phyloP scores from a whole-genome alignment of 2,329 filamentous ascomycete genomes.

The Neocucurbitaria cava region DNA sequence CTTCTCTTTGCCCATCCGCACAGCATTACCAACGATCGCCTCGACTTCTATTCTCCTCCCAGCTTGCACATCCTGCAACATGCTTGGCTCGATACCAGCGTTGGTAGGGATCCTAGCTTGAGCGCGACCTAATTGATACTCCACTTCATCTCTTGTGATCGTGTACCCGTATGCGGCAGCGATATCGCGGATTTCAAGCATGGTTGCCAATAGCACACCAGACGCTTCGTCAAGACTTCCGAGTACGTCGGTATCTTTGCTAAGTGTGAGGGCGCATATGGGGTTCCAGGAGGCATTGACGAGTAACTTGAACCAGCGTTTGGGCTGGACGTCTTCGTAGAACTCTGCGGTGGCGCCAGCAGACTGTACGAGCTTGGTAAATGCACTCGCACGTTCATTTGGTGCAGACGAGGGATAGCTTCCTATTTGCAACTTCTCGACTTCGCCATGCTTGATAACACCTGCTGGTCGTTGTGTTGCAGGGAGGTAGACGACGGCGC shows the following conservation, averaged over 20 bases:
- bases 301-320: constrained; percentile 67
- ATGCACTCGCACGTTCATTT: constrained; percentile 27
- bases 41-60: constrained; percentile 57
- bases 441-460: constrained; percentile 55
- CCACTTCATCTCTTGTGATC: constrained; percentile 47
- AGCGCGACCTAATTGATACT: constrained; percentile 49
- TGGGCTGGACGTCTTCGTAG: constrained; percentile 62
- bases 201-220: constrained; percentile 50
- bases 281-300: constrained; percentile 69
- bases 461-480: constrained; percentile 59
- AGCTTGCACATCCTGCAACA: constrained; percentile 56
- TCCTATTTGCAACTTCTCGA: constrained; percentile 60
- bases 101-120: constrained; percentile 43
- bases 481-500: constrained; percentile 63
- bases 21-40: constrained; percentile 57
- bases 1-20: constrained; percentile 51
- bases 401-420: constrained; percentile 52
- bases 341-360: constrained; percentile 58
- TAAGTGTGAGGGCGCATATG: constrained; percentile 63
- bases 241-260: constrained; percentile 61
- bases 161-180: constrained; percentile 52
- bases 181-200: constrained; percentile 55
- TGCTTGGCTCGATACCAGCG: constrained; percentile 56
- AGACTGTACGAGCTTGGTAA: constrained; percentile 52
- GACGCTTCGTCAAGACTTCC: constrained; percentile 47